Evolutionary conservation across 805 yeast species (phyloP).

Genomic region (Spathaspora passalidarum): DNA sequence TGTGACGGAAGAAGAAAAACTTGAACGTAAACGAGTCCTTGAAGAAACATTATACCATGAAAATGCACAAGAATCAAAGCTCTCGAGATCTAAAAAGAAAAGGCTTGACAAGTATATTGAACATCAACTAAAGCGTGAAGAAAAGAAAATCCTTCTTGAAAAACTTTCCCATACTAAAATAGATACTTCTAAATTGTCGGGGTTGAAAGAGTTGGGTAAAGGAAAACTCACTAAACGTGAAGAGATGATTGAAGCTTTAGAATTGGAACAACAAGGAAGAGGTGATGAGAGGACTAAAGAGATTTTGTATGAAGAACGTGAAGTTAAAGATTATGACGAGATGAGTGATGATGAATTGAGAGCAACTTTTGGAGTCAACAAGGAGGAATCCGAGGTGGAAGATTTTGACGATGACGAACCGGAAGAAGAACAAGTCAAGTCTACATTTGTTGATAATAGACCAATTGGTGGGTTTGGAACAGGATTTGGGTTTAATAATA

Average conservation of each 20-base stretch:
- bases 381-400: constrained; percentile 7
- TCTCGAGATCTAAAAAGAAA: constrained; percentile 68
- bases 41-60: constrained; percentile 57
- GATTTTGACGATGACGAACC: constrained; percentile 18
- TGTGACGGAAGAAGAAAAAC: constrained; percentile 59
- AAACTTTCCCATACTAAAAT: constrained; percentile 67
- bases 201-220: constrained; percentile 76
- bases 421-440: constrained; percentile 15
- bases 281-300: constrained; percentile 59
- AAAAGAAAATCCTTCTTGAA: constrained; percentile 70
- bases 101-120: constrained; percentile 89
- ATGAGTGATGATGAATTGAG: constrained; percentile 14
- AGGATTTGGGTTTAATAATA: constrained; percentile 67
- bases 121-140: constrained; percentile 85
- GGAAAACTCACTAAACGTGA: constrained; percentile 68
- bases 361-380: constrained; percentile 8
- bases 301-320: constrained; percentile 67
- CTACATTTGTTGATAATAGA: constrained; percentile 66
- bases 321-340: constrained; percentile 51
- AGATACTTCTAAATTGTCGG: constrained; percentile 66
- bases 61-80: constrained; percentile 56
- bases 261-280: constrained; percentile 68
- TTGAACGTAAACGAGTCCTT: constrained; percentile 61
- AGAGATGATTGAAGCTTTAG: constrained; percentile 70
- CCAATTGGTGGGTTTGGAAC: constrained; percentile 64